Base-by-base conservation (phyloP, 2,329 filamentous ascomycete genomes). In the Davidsoniella neocaledoniae region DNA sequence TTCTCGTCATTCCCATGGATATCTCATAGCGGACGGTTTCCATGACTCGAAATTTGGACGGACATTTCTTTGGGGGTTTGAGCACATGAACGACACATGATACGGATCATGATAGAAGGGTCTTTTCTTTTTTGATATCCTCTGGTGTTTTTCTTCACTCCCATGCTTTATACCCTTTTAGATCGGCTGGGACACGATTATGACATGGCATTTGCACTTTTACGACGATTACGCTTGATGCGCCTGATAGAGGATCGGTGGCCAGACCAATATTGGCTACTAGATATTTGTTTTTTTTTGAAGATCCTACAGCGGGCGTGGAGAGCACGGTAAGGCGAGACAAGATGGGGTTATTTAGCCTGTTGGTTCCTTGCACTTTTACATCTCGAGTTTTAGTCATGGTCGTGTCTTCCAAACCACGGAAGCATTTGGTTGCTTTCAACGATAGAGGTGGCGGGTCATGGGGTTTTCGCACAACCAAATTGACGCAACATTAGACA, bases 401-500 rank as follows among this genome's bases (percentile, higher is more conserved):
- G 44, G 46, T 54, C 50, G 59, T 64, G 60, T 59, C 57, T 64
- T 59, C 58, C 55, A 55, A 52, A 59, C 58, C 59, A 57, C 56
- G 54, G 60, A 60, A 60, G 61, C 60, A 59, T 60, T 61, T 60
- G 62, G 52, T 57, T 57, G 56, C 61, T 62, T 60, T 62, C 59
- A 53, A 57, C 46, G 56, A 63, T 62, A 63, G 60, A 60, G 60
- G 57, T 61, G 59, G 64, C 62, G 62, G 63, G 62, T 60, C 61
- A 53, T 58, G 60, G 60, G 57, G 57, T 59, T 57, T 59, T 56
- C 58, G 37, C 49, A 40, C 37, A 33, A 41, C 46, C 48, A 50
- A 49, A 45, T 62, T 59, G 48, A 53, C 51, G 43, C 47, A 53
- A 57, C 59, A 67, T 73, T 77, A 78, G 74, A 78, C 71, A 76